A percentile compares a stretch with the other conserved stretches of the same genome.
Evolutionary conservation across 2,329 filamentous ascomycete species (phyloP).

Genomic region (Phialocephala sp.): DNA sequence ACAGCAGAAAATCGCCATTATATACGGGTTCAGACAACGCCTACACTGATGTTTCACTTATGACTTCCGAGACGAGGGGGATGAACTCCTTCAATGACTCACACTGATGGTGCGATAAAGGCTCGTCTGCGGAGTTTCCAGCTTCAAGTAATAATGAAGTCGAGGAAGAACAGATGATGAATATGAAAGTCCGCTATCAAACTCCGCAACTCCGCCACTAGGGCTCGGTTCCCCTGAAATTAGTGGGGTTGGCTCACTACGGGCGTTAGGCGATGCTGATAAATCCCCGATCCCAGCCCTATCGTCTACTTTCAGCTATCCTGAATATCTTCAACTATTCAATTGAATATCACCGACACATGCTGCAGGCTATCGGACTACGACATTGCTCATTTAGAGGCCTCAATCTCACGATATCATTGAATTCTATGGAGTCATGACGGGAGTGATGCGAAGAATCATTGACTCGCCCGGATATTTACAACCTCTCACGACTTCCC

Average conservation of each 20-base stretch:
- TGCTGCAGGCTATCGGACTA: not conserved
- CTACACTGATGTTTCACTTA: not conserved
- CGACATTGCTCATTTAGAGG: not conserved
- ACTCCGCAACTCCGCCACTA: conserved; percentile 4
- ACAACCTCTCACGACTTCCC: no score
- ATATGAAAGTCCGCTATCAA: not conserved
- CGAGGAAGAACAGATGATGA: not conserved
- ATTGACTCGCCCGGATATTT: no score
- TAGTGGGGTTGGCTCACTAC: not conserved
- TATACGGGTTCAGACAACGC: not conserved
- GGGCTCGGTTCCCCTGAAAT: not conserved
- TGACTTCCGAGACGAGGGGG: not conserved
- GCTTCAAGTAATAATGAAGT: not conserved
- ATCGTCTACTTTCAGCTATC: not conserved
- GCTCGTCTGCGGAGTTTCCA: not conserved
- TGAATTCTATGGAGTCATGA: no score
- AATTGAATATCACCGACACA: not conserved
- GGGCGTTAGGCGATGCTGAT: not conserved
- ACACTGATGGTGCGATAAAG: not conserved
- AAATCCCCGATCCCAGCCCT: not conserved
- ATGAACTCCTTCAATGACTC: not conserved
- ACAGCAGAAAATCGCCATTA: not conserved
- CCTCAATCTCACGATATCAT: not conserved
- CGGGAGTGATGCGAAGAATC: no score
- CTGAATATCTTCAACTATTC: not conserved